phyloP scores from a whole-genome alignment of 371 early-diverging fungal genomes.

The Actinomortierella wolfii region DNA sequence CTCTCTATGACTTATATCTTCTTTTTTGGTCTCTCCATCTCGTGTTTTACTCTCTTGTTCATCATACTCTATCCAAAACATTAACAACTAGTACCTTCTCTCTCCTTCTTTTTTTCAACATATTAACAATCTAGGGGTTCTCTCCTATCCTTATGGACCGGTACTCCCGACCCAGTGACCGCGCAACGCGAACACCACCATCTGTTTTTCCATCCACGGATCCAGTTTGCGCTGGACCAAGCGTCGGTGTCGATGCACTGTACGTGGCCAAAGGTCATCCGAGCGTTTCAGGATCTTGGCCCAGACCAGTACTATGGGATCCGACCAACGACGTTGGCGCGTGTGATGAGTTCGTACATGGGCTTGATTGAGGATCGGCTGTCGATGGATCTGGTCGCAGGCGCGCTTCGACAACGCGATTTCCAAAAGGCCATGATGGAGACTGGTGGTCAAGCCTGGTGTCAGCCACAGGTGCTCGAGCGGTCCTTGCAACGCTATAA shows the following conservation, averaged over 20 bases:
- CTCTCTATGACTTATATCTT: neutral
- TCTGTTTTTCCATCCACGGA: constrained; percentile 40
- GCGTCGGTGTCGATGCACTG: constrained; percentile 27
- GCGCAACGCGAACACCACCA: constrained; percentile 41
- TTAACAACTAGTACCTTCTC: too few species aligned
- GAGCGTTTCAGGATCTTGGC: constrained; percentile 38
- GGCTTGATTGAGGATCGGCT: constrained; percentile 33
- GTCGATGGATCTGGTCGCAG: constrained; percentile 41
- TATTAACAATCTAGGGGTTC: constrained; percentile 21
- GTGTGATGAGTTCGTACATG: constrained; percentile 36
- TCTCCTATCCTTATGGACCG: constrained; percentile 33
- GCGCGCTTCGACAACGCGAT: constrained; percentile 39
- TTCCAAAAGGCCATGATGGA: constrained; percentile 49
- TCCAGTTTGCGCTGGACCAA: constrained; percentile 39
- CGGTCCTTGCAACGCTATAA: constrained; percentile 46
- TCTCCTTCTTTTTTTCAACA: too few species aligned
- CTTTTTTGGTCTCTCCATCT: too few species aligned
- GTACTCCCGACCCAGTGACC: constrained; percentile 17
- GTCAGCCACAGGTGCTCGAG: constrained; percentile 47
- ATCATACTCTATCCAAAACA: too few species aligned
- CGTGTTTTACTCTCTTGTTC: too few species aligned
- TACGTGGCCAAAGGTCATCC: constrained; percentile 40
- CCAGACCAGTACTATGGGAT: constrained; percentile 43
- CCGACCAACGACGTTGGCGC: constrained; percentile 34
- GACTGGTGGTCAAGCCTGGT: constrained; percentile 41